Conservation (phyloP, 345 rosid genomes). For the Clarkia xantiana region DNA sequence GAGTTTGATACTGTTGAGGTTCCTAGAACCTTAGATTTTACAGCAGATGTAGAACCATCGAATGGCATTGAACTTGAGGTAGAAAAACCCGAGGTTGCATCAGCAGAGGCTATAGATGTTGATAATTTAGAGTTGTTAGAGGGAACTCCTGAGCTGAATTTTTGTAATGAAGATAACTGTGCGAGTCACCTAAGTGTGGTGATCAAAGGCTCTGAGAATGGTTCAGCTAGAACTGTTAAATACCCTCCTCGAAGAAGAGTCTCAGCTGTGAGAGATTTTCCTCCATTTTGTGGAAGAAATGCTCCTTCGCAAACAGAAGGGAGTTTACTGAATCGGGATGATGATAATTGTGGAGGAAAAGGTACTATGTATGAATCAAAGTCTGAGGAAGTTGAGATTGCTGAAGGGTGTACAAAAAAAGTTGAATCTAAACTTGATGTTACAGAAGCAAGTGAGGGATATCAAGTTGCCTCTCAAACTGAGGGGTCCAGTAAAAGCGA, state of each 20-base stretch:
- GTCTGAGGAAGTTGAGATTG: slow-evolving; percentile 9
- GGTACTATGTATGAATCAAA: slow-evolving; percentile 3
- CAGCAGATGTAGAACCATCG: not conserved
- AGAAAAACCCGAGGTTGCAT: slow-evolving; percentile 4
- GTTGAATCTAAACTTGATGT: slow-evolving; percentile 8
- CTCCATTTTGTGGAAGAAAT: slow-evolving; percentile 35
- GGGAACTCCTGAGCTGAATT: slow-evolving; percentile 8
- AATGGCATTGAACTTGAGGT: slow-evolving; percentile 3
- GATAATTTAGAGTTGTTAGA: slow-evolving; percentile 6
- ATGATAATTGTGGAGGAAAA: slow-evolving; percentile 2
- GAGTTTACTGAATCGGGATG: slow-evolving; percentile 10
- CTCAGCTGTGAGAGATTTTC: slow-evolving; percentile 37
- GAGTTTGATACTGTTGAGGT: no score
- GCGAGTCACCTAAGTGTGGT: not conserved
- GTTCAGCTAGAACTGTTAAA: slow-evolving; percentile 10
- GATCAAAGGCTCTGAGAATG: slow-evolving; percentile 1
- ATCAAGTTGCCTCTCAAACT: slow-evolving; percentile 7
- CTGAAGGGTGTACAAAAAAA: slow-evolving; percentile 8
- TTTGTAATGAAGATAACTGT: slow-evolving; percentile 7
- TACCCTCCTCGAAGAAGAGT: slow-evolving; percentile 36
- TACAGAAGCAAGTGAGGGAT: slow-evolving; percentile 9
- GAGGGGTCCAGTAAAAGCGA: slow-evolving; percentile 4
- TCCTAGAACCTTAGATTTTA: not conserved
- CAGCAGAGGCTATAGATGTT: slow-evolving; percentile 1
- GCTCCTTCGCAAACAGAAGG: slow-evolving; percentile 13